A percentile compares a stretch with the other conserved stretches of the same genome.
phyloP scores from a whole-genome alignment of 2,329 filamentous ascomycete species.

The Epichloe hybrida region DNA sequence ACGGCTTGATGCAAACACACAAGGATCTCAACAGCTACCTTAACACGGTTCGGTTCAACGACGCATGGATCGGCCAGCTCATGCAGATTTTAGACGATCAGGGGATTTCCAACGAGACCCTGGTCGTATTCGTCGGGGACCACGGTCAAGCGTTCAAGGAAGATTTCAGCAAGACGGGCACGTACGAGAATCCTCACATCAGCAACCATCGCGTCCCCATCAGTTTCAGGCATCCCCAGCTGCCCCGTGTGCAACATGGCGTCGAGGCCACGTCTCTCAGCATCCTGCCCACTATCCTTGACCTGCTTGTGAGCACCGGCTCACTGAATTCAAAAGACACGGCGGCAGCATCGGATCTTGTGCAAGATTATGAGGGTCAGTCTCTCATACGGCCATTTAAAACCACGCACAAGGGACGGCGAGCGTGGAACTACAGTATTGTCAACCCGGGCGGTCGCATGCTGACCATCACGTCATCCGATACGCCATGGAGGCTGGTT shows the following conservation, averaged over 20 bases:
- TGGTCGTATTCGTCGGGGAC: conserved; percentile 22
- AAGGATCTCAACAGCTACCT: conserved; percentile 17
- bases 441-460: conserved; percentile 19
- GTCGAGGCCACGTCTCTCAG: conserved; percentile 19
- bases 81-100: conserved; percentile 19
- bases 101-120: conserved; percentile 19
- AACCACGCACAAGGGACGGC: conserved; percentile 8
- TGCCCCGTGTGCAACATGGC: conserved; percentile 15
- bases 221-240: conserved; percentile 18
- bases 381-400: conserved; percentile 19
- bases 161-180: conserved; percentile 15
- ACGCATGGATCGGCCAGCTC: conserved; percentile 18
- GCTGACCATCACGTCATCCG: conserved; percentile 14
- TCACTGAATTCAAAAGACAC: conserved; percentile 17
- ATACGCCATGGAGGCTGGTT: conserved; percentile 15
- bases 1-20: conserved; percentile 6
- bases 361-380: conserved; percentile 22
- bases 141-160: conserved; percentile 22
- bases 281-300: conserved; percentile 22
- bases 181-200: conserved; percentile 19
- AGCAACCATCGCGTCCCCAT: conserved; percentile 22
- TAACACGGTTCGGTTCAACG: conserved; percentile 19
- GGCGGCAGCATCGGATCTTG: conserved; percentile 15
- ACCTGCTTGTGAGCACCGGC: conserved; percentile 19
- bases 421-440: conserved; percentile 20